A percentile compares a stretch with the other conserved stretches of the same genome.
These are phyloP conservation scores for Erythrophleum ivorense DNA, from an alignment of 331 rosid species.

Conservation along the genomic window DNA sequence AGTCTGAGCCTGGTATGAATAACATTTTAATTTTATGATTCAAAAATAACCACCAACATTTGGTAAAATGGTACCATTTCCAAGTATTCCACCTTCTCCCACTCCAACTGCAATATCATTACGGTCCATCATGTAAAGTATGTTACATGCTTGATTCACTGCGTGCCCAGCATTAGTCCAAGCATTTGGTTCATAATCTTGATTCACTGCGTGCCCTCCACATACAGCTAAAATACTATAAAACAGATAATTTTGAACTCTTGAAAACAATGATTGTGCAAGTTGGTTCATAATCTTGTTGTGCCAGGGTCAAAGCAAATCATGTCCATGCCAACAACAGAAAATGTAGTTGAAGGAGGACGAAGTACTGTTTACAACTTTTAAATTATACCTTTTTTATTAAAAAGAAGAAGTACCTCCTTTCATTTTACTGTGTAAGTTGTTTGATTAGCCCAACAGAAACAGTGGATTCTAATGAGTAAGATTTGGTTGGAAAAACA, in stretches of 20 bases:
- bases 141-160: slow-evolving; percentile 53
- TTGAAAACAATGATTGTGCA: background rate
- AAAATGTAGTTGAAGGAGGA: background rate
- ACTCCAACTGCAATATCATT: slow-evolving; percentile 52
- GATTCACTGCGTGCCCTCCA: slow-evolving; percentile 43
- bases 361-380: slow-evolving; percentile 4
- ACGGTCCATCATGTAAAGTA: slow-evolving; percentile 55
- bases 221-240: background rate
- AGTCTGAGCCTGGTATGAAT: too few relatives aligned
- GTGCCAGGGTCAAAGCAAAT: background rate
- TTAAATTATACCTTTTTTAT: background rate
- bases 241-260: slow-evolving; percentile 25
- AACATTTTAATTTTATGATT: slow-evolving; percentile 30
- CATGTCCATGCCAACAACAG: background rate
- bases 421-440: slow-evolving; percentile 27
- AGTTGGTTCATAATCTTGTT: too few relatives aligned
- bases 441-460: slow-evolving; percentile 12
- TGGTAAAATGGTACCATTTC: slow-evolving; percentile 44
- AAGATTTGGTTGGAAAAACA: background rate
- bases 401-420: slow-evolving; percentile 5
- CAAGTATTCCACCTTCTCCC: slow-evolving; percentile 53
- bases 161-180: slow-evolving; percentile 56
- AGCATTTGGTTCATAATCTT: slow-evolving; percentile 35
- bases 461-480: background rate
- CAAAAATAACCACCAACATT: slow-evolving; percentile 56